A percentile compares a stretch with the other conserved stretches of the same genome.
phyloP scores from a whole-genome alignment of 116 monocot genomes.

The Zostera marina region DNA sequence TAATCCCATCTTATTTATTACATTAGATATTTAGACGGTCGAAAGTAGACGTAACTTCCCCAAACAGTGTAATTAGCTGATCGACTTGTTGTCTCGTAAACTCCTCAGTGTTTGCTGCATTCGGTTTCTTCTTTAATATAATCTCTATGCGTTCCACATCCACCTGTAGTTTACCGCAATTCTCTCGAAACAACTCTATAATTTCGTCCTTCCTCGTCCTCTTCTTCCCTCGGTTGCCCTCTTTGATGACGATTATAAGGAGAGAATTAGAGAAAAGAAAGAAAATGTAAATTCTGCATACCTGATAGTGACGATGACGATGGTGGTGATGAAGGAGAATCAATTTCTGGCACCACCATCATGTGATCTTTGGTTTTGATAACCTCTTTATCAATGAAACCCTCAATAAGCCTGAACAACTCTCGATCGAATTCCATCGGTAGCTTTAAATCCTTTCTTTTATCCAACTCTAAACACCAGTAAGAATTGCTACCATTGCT shows the following conservation, averaged over 20 bases:
- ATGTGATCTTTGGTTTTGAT: too few relatives aligned
- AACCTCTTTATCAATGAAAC: not conserved
- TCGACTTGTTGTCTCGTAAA: conserved; percentile 13
- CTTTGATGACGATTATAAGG: too few relatives aligned
- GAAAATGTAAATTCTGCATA: too few relatives aligned
- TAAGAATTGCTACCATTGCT: conserved; percentile 2
- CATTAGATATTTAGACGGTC: not conserved
- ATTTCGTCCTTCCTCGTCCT: not conserved
- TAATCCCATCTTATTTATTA: too few relatives aligned
- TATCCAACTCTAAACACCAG: conserved; percentile 4
- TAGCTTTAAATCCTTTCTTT: not conserved
- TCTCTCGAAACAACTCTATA: not conserved
- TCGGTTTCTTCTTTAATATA: conserved; percentile 9
- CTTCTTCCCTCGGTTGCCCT: not conserved
- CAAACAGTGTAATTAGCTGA: conserved; percentile 13
- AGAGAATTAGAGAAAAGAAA: too few relatives aligned
- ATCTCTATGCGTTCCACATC: conserved; percentile 10
- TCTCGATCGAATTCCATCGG: conserved; percentile 7
- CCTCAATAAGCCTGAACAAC: conserved; percentile 12
- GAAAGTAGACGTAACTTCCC: not conserved
- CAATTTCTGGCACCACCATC: too few relatives aligned
- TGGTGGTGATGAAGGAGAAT: too few relatives aligned
- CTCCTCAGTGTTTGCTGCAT: conserved; percentile 9
- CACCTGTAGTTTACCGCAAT: conserved; percentile 7
- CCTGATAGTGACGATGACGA: too few relatives aligned